Conservation (phyloP, 192 early-diverging fungal genomes). For the Umbelopsis ramanniana region DNA sequence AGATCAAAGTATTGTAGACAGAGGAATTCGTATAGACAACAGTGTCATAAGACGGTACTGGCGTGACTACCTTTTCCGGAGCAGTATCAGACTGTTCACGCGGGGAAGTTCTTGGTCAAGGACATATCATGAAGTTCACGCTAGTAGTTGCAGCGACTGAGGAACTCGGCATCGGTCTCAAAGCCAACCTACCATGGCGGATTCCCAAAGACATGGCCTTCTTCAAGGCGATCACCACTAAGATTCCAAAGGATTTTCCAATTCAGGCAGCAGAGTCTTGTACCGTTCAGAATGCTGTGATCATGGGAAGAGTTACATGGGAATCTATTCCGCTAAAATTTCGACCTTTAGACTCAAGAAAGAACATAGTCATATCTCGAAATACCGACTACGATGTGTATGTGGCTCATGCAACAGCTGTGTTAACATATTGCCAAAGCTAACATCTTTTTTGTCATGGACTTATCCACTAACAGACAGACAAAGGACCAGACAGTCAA, state of each 20-base stretch:
- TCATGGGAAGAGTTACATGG: conserved; percentile 96
- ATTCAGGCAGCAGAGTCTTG: not conserved
- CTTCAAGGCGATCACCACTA: conserved; percentile 74
- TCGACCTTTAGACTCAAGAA: conserved; percentile 74
- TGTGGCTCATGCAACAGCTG: not conserved
- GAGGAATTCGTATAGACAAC: no score
- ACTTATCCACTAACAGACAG: conserved; percentile 26
- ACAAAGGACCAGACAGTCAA: conserved; percentile 37
- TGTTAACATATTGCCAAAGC: not conserved
- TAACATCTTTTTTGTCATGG: conserved; percentile 17
- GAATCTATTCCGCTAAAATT: conserved; percentile 86
- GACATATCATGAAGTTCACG: conserved; percentile 42
- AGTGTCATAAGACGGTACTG: no score
- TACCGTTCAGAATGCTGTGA: conserved; percentile 72
- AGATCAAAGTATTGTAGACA: no score
- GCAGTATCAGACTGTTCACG: no score
- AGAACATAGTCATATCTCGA: conserved; percentile 87
- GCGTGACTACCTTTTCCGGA: no score
- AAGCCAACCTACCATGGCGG: conserved; percentile 82
- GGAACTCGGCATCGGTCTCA: conserved; percentile 78
- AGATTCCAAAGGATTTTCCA: conserved; percentile 24
- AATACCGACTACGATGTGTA: conserved; percentile 53
- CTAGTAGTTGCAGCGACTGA: conserved; percentile 80
- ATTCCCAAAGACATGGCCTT: conserved; percentile 84
- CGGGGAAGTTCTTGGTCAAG: not conserved